Percentiles rank a stretch among this genome's conserved stretches.
Evolutionary conservation across 2,329 filamentous ascomycete species (phyloP).

Genomic region (Saccharata proteae): DNA sequence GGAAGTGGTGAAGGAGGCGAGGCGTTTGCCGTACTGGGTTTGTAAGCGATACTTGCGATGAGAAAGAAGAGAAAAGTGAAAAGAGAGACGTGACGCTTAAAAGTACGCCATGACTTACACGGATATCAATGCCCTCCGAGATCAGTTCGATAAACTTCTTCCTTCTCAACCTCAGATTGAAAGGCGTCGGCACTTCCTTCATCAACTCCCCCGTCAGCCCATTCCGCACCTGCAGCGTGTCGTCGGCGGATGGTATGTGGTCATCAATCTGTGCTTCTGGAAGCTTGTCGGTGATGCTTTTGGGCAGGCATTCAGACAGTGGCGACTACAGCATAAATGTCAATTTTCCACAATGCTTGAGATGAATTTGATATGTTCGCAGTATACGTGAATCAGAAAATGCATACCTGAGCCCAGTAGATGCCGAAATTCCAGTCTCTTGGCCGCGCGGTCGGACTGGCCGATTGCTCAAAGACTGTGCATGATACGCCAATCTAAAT

Average conservation of each 20-base stretch:
- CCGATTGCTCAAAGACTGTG: conserved; percentile 45
- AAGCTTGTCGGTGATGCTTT: conserved; percentile 38
- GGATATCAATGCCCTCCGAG: conserved; percentile 17
- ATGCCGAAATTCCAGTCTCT: conserved; percentile 53
- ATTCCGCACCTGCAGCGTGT: conserved; percentile 12
- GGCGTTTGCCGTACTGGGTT: conserved; percentile 25
- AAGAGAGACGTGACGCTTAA: neutral
- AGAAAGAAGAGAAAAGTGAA: neutral
- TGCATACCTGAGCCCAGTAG: conserved; percentile 42
- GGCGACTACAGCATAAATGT: too few relatives aligned
- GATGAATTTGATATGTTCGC: too few relatives aligned
- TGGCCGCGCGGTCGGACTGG: conserved; percentile 29
- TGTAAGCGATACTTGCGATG: neutral
- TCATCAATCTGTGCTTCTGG: conserved; percentile 43
- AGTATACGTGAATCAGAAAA: too few relatives aligned
- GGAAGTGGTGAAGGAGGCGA: conserved; percentile 23
- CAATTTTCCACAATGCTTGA: too few relatives aligned
- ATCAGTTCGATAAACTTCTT: conserved; percentile 23
- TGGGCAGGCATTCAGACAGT: conserved; percentile 26
- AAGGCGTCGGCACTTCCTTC: conserved; percentile 15
- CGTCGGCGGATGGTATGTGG: conserved; percentile 23
- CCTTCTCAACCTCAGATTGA: conserved; percentile 22
- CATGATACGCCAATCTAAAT: conserved; percentile 28
- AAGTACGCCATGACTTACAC: conserved; percentile 2
- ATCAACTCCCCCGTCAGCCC: conserved; percentile 24